Percentiles rank a stretch among this genome's conserved stretches.
phyloP scores from a whole-genome alignment of 129 eudicot species.

The Flaveria bidentis region DNA sequence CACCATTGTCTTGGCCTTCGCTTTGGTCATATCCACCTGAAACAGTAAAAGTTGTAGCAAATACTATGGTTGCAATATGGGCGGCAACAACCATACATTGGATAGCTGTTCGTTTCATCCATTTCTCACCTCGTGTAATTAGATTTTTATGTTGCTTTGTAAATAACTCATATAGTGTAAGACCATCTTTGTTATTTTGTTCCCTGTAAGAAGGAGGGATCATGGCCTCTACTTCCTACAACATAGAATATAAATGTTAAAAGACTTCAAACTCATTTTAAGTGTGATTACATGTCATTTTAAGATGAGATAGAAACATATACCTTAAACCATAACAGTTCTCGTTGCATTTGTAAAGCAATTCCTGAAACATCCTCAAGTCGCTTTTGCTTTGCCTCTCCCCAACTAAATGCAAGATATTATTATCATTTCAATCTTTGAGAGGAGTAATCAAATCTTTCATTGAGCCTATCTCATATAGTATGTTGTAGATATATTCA shows the following conservation, averaged over 20 bases:
- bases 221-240: conserved; percentile 41
- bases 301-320: not conserved
- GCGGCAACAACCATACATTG: conserved; percentile 48
- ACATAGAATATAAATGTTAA: not conserved
- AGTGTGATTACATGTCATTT: too few relatives aligned
- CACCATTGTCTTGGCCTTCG: conserved; percentile 3
- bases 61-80: conserved; percentile 40
- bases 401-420: conserved; percentile 46
- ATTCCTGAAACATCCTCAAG: conserved; percentile 33
- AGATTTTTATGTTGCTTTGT: conserved; percentile 42
- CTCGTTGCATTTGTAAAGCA: conserved; percentile 40
- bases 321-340: conserved; percentile 48
- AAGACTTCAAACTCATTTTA: not conserved
- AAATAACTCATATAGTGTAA: conserved; percentile 41
- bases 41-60: conserved; percentile 40
- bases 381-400: conserved; percentile 26
- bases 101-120: conserved; percentile 47
- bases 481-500: conserved; percentile 42
- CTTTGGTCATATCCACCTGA: conserved; percentile 31
- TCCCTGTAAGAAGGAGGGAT: conserved; percentile 31
- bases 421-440: conserved; percentile 19
- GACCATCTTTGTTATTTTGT: conserved; percentile 26
- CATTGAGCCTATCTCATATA: conserved; percentile 41
- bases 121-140: conserved; percentile 36
- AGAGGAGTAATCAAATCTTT: conserved; percentile 38